Evolutionary conservation across 2,329 filamentous ascomycete genomes (phyloP), one percentile per base, ranked within the genome.

Genomic region (Plenodomus tracheiphilus): DNA sequence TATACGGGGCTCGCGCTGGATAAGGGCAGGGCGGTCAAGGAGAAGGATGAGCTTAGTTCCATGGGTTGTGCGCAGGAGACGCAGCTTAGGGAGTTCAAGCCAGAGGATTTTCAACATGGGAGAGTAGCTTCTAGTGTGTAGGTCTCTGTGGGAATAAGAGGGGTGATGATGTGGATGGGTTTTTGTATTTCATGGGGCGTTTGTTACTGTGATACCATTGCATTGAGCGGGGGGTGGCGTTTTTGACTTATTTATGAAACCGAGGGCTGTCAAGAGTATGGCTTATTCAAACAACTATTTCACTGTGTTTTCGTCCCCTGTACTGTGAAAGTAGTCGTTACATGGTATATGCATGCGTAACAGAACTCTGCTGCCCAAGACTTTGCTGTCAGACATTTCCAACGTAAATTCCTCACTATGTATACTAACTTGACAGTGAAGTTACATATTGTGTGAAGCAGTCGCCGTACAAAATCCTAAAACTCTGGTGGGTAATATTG

Each of bases 21-120:
- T 17, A 71, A 71, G 45, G 41, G 50, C 6, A 51, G 53, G 35
- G 69, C 66, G 7, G 52, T 71, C 30, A 53, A 62, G 38, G 64
- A 70, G 48, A 71, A 71, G 49, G 68, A 67, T 30, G 66, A 68
- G 43, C 59, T 71, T 20, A 46, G 47, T 18, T 58, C 47, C 5
- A 60, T 56, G 43, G 49, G 49, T 37, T 5, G 32, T 6, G 35
- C 35, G 35, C 46, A 49, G 11, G 54, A 56, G 9, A 35, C 30
- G 0, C 56, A 60, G 40, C 16, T 65, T 22, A 57, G 53, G 25
- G 47, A 61, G 1, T 65, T 63, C 25, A 59, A 42, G 41, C 65
- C 65, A 0, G 56, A 62, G 32, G 65, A 68, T 39, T 67, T 68
- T 40, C 53, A 49, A 30, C 28, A 30, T 30, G 46, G 35, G 9